Percentiles rank a stretch among this genome's conserved stretches.
Evolutionary conservation across 192 early-diverging fungal species (phyloP).

Genomic region (Coemansia sp.): DNA sequence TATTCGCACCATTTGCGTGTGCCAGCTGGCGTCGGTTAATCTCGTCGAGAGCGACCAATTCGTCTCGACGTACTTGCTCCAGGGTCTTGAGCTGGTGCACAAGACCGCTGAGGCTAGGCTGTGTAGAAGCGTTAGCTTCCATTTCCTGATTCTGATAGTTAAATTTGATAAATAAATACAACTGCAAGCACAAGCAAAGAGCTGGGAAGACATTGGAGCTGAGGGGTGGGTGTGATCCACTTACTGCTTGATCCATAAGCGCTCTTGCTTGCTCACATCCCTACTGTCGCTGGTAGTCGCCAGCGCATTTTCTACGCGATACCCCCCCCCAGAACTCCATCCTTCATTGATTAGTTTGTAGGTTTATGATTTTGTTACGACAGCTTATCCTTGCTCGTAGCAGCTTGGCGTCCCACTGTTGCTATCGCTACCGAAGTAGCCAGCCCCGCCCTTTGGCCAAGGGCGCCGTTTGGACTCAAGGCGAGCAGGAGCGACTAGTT

Average conservation of each 20-base stretch:
- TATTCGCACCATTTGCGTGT: background rate
- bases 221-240: too few species aligned
- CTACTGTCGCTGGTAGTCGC: background rate
- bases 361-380: background rate
- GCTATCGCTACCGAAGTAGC: background rate
- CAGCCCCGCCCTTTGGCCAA: background rate
- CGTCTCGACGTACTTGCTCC: constrained; percentile 18
- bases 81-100: constrained; percentile 13
- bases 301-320: background rate
- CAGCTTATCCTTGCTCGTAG: background rate
- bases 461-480: background rate
- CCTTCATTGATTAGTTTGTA: background rate
- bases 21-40: constrained; percentile 9
- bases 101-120: background rate
- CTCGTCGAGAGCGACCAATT: constrained; percentile 12
- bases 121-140: constrained; percentile 1
- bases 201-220: background rate
- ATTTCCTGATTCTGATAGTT: background rate
- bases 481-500: constrained; percentile 4
- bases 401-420: background rate
- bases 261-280: background rate
- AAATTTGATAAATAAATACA: background rate
- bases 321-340: background rate
- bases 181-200: background rate
- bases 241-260: background rate